Percentiles rank a stretch among this genome's conserved stretches.
Conservation (phyloP, 345 rosid species). For the Salix arbutifolia region DNA sequence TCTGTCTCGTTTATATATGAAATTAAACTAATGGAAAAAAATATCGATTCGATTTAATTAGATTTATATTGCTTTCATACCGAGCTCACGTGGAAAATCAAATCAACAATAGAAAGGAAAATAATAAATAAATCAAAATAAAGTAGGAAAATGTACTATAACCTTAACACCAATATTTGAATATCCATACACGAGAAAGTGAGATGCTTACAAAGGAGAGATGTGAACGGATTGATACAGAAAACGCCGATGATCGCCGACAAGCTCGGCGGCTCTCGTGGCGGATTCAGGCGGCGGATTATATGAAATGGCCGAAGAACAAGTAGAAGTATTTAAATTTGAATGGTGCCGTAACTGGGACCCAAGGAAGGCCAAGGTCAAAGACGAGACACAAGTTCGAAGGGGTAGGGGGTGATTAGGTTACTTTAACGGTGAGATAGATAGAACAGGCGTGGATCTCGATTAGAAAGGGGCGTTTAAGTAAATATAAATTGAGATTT, state of each 20-base stretch:
- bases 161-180: not conserved
- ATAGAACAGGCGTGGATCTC: not conserved
- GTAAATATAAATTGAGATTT: not conserved
- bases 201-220: not conserved
- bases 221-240: not conserved
- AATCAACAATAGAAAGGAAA: not conserved
- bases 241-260: conserved; percentile 3
- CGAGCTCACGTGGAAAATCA: not conserved
- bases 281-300: not conserved
- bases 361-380: not conserved
- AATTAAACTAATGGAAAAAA: not conserved
- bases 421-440: not conserved
- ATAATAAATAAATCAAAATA: not conserved
- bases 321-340: not conserved
- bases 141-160: not conserved
- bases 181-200: not conserved
- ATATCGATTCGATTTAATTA: not conserved
- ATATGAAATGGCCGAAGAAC: not conserved
- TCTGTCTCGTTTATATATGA: not conserved
- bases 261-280: not conserved
- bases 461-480: not conserved
- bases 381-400: not conserved
- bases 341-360: not conserved
- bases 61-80: not conserved
- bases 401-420: not conserved